phyloP scores from a whole-genome alignment of 179 eudicot genomes.

The Vitellaria paradoxa region DNA sequence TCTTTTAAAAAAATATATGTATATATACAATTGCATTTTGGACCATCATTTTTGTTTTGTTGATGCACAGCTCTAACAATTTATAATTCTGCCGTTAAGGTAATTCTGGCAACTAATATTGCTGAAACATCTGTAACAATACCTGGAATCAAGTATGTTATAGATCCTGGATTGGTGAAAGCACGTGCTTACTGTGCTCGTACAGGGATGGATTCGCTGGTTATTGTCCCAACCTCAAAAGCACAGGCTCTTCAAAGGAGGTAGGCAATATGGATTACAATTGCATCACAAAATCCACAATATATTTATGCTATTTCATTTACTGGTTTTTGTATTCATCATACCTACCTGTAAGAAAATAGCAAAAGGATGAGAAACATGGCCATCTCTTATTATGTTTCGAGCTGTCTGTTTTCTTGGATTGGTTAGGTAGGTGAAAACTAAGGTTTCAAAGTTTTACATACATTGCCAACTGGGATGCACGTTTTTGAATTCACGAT shows the following conservation, averaged over 20 bases:
- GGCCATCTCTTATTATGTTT: neutral
- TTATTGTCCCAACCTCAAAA: slow-evolving; percentile 82
- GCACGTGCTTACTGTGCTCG: slow-evolving; percentile 71
- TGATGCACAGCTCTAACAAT: neutral
- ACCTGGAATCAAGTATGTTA: slow-evolving; percentile 94
- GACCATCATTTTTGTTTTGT: neutral
- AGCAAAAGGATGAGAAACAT: neutral
- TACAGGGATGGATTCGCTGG: slow-evolving; percentile 78
- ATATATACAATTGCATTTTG: neutral
- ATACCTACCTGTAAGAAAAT: neutral
- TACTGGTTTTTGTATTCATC: slow-evolving; percentile 10
- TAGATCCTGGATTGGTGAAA: slow-evolving; percentile 98
- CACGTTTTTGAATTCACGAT: neutral
- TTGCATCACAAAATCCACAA: neutral
- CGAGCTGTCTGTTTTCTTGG: neutral
- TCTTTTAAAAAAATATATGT: neutral
- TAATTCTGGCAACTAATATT: slow-evolving; percentile 93
- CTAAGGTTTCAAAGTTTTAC: neutral
- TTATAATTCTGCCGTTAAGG: neutral
- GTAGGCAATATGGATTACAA: slow-evolving; percentile 31
- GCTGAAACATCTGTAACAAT: slow-evolving; percentile 99
- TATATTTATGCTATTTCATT: slow-evolving; percentile 2
- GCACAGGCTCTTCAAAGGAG: slow-evolving; percentile 99
- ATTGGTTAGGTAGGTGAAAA: neutral
- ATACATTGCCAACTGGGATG: neutral